Conservation (phyloP, 1,284 basidiomycete genomes). For the Meira miltonrushii region DNA sequence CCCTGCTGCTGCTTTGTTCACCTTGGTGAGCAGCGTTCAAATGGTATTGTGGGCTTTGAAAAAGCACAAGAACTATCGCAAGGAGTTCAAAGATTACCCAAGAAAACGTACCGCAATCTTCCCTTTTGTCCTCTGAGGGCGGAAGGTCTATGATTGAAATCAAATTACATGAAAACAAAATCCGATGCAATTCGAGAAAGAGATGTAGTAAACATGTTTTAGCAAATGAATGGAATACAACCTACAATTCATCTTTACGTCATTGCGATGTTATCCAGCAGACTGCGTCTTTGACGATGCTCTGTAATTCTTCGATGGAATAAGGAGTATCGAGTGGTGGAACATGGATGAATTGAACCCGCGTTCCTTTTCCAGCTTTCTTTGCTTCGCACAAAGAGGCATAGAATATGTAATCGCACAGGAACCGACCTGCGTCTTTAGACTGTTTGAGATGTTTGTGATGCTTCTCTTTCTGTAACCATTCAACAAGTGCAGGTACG, state of each 20-base stretch:
- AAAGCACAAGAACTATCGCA: conserved; percentile 85
- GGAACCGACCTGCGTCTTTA: conserved; percentile 13
- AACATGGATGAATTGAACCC: conserved; percentile 16
- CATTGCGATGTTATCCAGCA: background rate
- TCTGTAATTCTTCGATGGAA: conserved; percentile 1
- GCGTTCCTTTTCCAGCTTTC: background rate
- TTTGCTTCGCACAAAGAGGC: conserved; percentile 12
- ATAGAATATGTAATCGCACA: conserved; percentile 21
- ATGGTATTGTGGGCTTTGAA: conserved; percentile 87
- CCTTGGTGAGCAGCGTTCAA: conserved; percentile 63
- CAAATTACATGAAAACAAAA: too few species aligned
- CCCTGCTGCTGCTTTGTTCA: conserved; percentile 67
- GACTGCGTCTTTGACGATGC: background rate
- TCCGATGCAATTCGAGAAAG: too few species aligned
- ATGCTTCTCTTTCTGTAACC: conserved; percentile 6
- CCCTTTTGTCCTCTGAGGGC: conserved; percentile 62
- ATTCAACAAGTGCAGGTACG: conserved; percentile 10
- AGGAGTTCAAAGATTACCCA: conserved; percentile 84
- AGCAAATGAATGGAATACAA: background rate
- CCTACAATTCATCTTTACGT: background rate
- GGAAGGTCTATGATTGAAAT: too few species aligned
- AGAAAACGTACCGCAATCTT: conserved; percentile 70
- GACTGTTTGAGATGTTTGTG: background rate
- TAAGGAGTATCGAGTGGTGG: conserved; percentile 12
- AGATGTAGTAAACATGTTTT: background rate